Evolutionary conservation across 441 rosid species (phyloP), one percentile per base, ranked within the genome.

Genomic region (Erodium moschatum): DNA sequence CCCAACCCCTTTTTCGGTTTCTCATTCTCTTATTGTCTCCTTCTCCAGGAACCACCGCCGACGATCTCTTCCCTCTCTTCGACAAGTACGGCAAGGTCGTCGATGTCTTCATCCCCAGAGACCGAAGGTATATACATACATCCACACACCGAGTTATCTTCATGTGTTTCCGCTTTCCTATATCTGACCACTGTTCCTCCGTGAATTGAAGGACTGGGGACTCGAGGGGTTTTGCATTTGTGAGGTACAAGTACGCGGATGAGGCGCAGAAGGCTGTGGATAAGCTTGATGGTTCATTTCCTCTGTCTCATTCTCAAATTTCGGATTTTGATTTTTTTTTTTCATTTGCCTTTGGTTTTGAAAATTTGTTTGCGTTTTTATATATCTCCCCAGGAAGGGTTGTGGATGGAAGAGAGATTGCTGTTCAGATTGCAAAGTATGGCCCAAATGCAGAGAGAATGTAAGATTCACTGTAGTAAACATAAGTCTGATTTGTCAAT

Each of bases 191-290:
- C 9, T 38, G 1, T 9, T 8, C 44, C 31, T 63, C 1, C 27
- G 29, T 44, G 52, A 5, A n/a, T 21, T 67, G 16, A 62, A 87
- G 93, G 82, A 84, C 86, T 69, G 90, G 93, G 66, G 93, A 88
- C 68, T 86, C 90, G 12, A 84, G 90, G 67, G 90, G 93, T 4
- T 88, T 88, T 82, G 93, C 93, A 24, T 88, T 88, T 80, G 93
- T 88, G 60, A 87, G 90, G 0, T 88, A 82, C 67, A 86, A 86
- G 87, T 88, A 86, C 61, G 86, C 86, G 20, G 89, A 86, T 5
- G 90, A 88, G 81, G 93, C 93, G 42, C 89, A 82, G 56, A 88
- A 86, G 80, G 90, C 93, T 40, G 93, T 88, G 33, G 93, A 86
- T 0, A 85, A 80, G 81, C 93, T 88, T 69, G 93, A 88, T 76